Evolutionary conservation across 2,329 filamentous ascomycete species (phyloP).

Genomic region (Massarina eburnea): DNA sequence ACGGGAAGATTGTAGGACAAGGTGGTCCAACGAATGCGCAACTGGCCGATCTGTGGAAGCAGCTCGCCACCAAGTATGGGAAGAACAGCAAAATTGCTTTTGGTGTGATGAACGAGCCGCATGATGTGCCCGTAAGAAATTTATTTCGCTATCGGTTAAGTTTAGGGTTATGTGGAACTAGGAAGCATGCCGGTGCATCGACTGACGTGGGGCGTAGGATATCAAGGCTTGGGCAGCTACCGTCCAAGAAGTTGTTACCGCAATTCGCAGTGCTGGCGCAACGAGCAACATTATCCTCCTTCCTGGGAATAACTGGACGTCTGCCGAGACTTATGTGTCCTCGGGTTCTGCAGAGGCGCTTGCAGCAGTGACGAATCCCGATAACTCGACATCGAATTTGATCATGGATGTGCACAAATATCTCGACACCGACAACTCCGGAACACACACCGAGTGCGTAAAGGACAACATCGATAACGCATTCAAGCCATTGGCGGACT

Average conservation of each 20-base stretch:
- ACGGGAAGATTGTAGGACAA: conserved; percentile 65
- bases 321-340: conserved; percentile 25
- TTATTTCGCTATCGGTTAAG: neutral
- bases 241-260: conserved; percentile 64
- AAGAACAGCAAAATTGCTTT: conserved; percentile 59
- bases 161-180: neutral
- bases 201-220: conserved; percentile 40
- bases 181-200: too few relatives aligned
- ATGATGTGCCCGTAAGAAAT: conserved; percentile 44
- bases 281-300: conserved; percentile 64
- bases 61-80: conserved; percentile 60
- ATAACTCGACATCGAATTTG: conserved; percentile 59
- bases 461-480: conserved; percentile 35
- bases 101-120: conserved; percentile 70
- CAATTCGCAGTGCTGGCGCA: conserved; percentile 67
- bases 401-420: conserved; percentile 49
- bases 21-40: conserved; percentile 63
- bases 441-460: conserved; percentile 31
- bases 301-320: conserved; percentile 62
- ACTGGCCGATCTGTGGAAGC: conserved; percentile 61
- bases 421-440: conserved; percentile 44
- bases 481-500: conserved; percentile 41
- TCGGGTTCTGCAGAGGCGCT: conserved; percentile 49
- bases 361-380: conserved; percentile 58
- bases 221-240: conserved; percentile 61